These are phyloP conservation scores for Setomelanomma holmii DNA, from an alignment of 2,329 filamentous ascomycete genomes.

Conservation along the genomic window DNA sequence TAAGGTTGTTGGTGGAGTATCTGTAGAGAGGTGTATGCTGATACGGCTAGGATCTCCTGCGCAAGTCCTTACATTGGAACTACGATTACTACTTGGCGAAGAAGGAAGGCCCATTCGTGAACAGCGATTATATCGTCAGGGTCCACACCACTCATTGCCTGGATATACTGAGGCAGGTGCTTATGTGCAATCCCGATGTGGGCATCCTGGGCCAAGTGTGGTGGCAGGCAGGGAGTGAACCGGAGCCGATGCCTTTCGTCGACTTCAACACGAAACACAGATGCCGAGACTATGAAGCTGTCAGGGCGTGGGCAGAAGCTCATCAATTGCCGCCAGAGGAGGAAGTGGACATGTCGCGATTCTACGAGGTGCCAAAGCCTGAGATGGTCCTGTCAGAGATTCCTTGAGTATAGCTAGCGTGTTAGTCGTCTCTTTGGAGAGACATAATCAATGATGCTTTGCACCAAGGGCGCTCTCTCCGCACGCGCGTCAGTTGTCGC, in stretches of 20 bases:
- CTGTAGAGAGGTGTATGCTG: slow-evolving; percentile 8
- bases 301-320: slow-evolving; percentile 62
- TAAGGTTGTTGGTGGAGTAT: slow-evolving; percentile 40
- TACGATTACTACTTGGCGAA: slow-evolving; percentile 63
- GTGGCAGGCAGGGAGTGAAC: slow-evolving; percentile 53
- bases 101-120: slow-evolving; percentile 62
- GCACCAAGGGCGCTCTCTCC: not conserved
- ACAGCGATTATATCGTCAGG: slow-evolving; percentile 62
- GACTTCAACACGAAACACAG: slow-evolving; percentile 68
- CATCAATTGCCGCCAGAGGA: slow-evolving; percentile 56
- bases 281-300: slow-evolving; percentile 64
- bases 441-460: not conserved
- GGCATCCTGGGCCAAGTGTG: slow-evolving; percentile 68
- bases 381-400: slow-evolving; percentile 38
- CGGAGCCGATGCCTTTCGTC: slow-evolving; percentile 62
- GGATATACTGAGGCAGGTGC: slow-evolving; percentile 66
- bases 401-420: slow-evolving; percentile 27
- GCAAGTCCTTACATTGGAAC: slow-evolving; percentile 66
- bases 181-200: slow-evolving; percentile 69
- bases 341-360: slow-evolving; percentile 51
- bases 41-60: slow-evolving; percentile 61
- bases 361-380: slow-evolving; percentile 50
- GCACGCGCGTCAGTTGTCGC: not conserved
- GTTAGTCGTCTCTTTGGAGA: slow-evolving; percentile 8
- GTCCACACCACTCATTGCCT: slow-evolving; percentile 67